These are phyloP conservation scores for Aurifilum marmelostoma DNA, from an alignment of 2,329 filamentous ascomycete genomes.

Conservation along the genomic window DNA sequence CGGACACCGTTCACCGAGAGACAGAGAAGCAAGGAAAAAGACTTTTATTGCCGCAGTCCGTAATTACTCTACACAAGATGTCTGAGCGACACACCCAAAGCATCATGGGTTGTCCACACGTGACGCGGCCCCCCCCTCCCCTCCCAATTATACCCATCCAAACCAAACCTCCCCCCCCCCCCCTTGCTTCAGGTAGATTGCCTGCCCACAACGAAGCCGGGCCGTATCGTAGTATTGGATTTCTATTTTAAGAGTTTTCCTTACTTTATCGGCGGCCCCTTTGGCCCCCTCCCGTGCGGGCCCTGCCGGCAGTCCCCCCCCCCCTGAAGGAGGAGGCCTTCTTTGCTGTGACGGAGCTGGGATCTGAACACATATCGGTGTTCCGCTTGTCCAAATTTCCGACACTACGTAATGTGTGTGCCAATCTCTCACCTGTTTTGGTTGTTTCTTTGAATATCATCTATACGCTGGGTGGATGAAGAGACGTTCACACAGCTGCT, in stretches of 20 bases:
- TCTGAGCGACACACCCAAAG: background rate
- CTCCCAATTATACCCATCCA: background rate
- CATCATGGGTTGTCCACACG: constrained; percentile 6
- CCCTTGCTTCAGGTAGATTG: constrained; percentile 14
- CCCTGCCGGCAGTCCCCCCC: constrained; percentile 6
- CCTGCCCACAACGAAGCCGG: background rate
- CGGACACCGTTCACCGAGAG: background rate
- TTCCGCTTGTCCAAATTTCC: background rate
- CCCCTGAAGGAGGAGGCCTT: background rate
- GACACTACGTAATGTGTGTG: background rate
- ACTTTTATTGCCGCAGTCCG: no score
- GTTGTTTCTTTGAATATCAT: background rate
- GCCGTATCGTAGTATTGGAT: background rate
- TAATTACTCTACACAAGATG: background rate
- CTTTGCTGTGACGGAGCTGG: background rate
- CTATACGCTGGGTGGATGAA: no score
- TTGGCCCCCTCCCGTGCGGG: constrained; percentile 7
- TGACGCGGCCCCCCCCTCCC: constrained; percentile 1
- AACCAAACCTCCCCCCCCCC: no score
- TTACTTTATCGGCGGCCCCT: background rate
- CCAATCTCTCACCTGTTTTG: background rate
- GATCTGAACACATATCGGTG: background rate
- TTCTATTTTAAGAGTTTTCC: constrained; percentile 11
- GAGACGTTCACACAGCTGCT: no score
- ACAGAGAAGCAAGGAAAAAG: background rate